These are phyloP conservation scores for Apophysomyces elegans DNA, from an alignment of 371 early-diverging fungal genomes.

Conservation along the genomic window DNA sequence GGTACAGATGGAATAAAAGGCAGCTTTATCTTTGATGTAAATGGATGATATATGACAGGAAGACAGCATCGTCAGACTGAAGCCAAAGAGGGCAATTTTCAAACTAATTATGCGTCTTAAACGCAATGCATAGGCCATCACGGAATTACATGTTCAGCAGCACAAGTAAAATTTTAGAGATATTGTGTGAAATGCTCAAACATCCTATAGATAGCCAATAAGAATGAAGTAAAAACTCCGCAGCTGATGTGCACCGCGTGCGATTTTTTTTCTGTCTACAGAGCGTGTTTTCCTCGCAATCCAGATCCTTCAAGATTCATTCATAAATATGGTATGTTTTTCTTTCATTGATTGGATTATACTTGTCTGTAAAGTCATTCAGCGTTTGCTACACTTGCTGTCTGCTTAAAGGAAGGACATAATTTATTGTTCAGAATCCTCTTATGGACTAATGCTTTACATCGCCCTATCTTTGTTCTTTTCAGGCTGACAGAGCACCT, in stretches of 20 bases:
- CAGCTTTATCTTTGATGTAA: too few species aligned
- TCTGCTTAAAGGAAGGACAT: too few species aligned
- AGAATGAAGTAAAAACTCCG: not conserved
- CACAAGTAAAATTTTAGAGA: too few species aligned
- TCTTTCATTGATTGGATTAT: not conserved
- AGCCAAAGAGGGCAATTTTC: too few species aligned
- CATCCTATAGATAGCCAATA: not conserved
- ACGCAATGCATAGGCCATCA: too few species aligned
- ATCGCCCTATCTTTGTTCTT: not conserved
- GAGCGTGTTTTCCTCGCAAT: not conserved
- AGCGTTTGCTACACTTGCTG: too few species aligned
- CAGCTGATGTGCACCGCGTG: slow-evolving; percentile 9
- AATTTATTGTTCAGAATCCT: not conserved
- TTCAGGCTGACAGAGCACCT: slow-evolving; percentile 48
- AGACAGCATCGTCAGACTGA: too few species aligned
- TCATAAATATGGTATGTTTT: slow-evolving; percentile 4
- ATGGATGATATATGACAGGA: too few species aligned
- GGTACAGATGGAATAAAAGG: too few species aligned
- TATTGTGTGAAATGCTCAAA: too few species aligned
- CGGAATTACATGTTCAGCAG: too few species aligned
- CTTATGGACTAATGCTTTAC: not conserved
- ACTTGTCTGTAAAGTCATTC: not conserved
- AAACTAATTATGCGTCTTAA: too few species aligned
- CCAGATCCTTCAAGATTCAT: not conserved
- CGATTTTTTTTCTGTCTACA: not conserved